These are phyloP conservation scores for Blastomyces silverae DNA, from an alignment of 2,329 filamentous ascomycete genomes.

Conservation along the genomic window DNA sequence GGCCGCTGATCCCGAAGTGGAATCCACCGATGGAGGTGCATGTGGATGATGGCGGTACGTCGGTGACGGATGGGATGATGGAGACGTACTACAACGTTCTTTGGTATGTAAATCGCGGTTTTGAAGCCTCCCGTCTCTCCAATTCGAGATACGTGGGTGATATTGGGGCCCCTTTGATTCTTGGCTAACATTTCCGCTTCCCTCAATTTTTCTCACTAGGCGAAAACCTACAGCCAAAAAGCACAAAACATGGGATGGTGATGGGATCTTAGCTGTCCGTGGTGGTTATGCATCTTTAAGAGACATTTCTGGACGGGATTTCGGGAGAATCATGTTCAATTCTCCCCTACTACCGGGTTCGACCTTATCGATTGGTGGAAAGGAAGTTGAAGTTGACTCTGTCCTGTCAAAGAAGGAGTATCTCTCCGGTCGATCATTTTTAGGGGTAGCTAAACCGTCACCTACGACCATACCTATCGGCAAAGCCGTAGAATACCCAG, in stretches of 20 bases:
- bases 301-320: constrained; percentile 56
- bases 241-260: constrained; percentile 71
- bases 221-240: constrained; percentile 65
- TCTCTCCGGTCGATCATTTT: constrained; percentile 33
- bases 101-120: constrained; percentile 33
- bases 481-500: constrained; percentile 18
- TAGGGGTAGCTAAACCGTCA: constrained; percentile 26
- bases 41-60: constrained; percentile 16
- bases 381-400: constrained; percentile 62
- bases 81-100: constrained; percentile 44
- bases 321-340: constrained; percentile 53
- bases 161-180: background rate
- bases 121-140: background rate
- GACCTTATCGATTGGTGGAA: constrained; percentile 56
- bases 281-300: constrained; percentile 55
- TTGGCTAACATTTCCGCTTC: constrained; percentile 6
- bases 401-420: constrained; percentile 56
- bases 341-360: constrained; percentile 55
- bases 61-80: constrained; percentile 16
- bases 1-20: constrained; percentile 31
- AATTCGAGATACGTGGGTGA: background rate
- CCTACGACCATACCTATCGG: constrained; percentile 16
- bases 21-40: constrained; percentile 19
- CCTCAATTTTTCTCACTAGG: constrained; percentile 38
- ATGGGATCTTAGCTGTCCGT: constrained; percentile 56